phyloP scores from a whole-genome alignment of 306 rosid species.

The Alnus glutinosa region DNA sequence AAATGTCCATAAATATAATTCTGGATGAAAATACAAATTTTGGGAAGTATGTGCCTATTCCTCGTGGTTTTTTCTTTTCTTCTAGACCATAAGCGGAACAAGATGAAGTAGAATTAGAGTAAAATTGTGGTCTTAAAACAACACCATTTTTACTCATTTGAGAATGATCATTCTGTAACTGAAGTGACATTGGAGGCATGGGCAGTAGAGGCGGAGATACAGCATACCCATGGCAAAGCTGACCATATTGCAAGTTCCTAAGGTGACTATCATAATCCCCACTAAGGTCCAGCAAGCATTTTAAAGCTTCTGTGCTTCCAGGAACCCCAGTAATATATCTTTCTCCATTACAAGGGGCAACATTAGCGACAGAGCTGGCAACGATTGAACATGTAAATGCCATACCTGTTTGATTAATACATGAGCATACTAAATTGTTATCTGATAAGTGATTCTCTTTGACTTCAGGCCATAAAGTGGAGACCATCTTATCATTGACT shows the following conservation, averaged over 20 bases:
- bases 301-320: conserved; percentile 41
- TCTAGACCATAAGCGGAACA: conserved; percentile 44
- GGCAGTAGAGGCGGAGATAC: conserved; percentile 41
- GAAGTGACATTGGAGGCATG: conserved; percentile 61
- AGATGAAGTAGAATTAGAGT: conserved; percentile 38
- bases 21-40: conserved; percentile 48
- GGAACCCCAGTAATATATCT: conserved; percentile 29
- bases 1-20: conserved; percentile 7
- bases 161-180: conserved; percentile 40
- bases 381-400: conserved; percentile 30
- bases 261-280: conserved; percentile 69
- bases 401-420: conserved; percentile 30
- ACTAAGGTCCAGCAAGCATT: conserved; percentile 62
- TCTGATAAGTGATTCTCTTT: conserved; percentile 33
- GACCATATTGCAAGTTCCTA: conserved; percentile 59
- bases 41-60: conserved; percentile 81
- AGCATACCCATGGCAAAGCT: conserved; percentile 46
- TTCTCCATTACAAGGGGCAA: conserved; percentile 29
- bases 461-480: not conserved
- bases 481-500: conserved; percentile 29
- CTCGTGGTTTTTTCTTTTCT: conserved; percentile 62
- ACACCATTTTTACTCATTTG: conserved; percentile 48
- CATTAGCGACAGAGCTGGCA: conserved; percentile 31
- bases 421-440: conserved; percentile 29
- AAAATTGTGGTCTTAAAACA: conserved; percentile 40